Evolutionary conservation across 2,329 filamentous ascomycete species (phyloP).

Genomic region (Sporothrix protearum): DNA sequence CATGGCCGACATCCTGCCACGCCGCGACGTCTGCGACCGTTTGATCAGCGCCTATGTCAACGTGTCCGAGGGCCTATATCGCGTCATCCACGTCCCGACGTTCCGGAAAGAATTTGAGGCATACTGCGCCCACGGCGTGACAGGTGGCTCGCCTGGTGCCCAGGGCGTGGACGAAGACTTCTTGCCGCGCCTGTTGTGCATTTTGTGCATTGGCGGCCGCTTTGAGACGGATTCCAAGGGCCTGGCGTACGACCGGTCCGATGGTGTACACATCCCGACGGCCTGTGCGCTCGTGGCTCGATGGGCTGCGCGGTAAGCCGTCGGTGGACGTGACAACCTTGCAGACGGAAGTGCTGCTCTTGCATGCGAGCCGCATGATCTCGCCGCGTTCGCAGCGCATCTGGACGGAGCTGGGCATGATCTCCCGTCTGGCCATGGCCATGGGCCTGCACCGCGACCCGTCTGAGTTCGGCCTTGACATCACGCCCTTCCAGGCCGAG

Average conservation of each 20-base stretch:
- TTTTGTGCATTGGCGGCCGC: constrained; percentile 52
- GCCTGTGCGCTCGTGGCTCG: constrained; percentile 53
- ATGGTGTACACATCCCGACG: constrained; percentile 56
- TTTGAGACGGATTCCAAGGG: constrained; percentile 51
- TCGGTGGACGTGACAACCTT: constrained; percentile 51
- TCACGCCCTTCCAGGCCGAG: constrained; percentile 52
- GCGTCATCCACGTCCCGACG: constrained; percentile 51
- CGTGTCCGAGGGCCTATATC: constrained; percentile 51
- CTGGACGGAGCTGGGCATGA: constrained; percentile 54
- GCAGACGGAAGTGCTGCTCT: constrained; percentile 52
- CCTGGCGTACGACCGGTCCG: constrained; percentile 48
- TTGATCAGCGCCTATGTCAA: constrained; percentile 49
- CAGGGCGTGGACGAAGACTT: constrained; percentile 42
- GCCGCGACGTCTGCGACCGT: constrained; percentile 48
- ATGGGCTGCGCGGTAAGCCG: constrained; percentile 50
- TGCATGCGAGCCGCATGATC: constrained; percentile 52
- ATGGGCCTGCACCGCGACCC: constrained; percentile 58
- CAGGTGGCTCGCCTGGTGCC: constrained; percentile 33
- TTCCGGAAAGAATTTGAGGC: constrained; percentile 50
- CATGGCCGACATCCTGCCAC: constrained; percentile 55
- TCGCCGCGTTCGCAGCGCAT: constrained; percentile 47
- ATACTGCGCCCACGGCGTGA: constrained; percentile 45
- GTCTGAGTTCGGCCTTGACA: constrained; percentile 47
- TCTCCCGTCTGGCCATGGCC: constrained; percentile 56
- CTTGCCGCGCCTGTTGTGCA: constrained; percentile 51